A percentile compares a stretch with the other conserved stretches of the same genome.
Evolutionary conservation across 768 basidiomycete species (phyloP).

Genomic region (Leccinellum albellum): DNA sequence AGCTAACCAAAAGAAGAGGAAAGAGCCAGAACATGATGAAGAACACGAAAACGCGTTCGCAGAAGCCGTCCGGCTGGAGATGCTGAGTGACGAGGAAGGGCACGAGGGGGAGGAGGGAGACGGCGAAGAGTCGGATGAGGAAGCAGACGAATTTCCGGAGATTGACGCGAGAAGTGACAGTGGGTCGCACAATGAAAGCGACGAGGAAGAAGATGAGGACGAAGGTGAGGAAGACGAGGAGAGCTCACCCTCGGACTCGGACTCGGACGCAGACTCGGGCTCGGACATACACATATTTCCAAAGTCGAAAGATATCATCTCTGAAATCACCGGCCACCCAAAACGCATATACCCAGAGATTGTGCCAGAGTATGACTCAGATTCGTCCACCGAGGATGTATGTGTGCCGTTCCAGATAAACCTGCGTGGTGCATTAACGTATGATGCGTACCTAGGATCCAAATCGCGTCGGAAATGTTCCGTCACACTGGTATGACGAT

Average conservation of each 20-base stretch:
- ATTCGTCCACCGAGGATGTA: slow-evolving; percentile 90
- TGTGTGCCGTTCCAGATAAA: slow-evolving; percentile 26
- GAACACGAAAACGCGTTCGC: slow-evolving; percentile 31
- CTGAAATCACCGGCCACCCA: slow-evolving; percentile 78
- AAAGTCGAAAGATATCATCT: slow-evolving; percentile 64
- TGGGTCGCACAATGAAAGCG: slow-evolving; percentile 29
- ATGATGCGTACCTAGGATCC: slow-evolving; percentile 54
- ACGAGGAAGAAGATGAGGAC: slow-evolving; percentile 33
- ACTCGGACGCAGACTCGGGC: slow-evolving; percentile 33
- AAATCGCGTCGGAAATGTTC: slow-evolving; percentile 93
- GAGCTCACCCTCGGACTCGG: slow-evolving; percentile 30
- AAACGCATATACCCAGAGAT: slow-evolving; percentile 86
- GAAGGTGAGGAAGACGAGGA: slow-evolving; percentile 36
- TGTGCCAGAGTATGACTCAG: slow-evolving; percentile 86
- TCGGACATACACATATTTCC: slow-evolving; percentile 57
- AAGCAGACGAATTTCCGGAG: slow-evolving; percentile 72
- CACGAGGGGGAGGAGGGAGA: slow-evolving; percentile 31
- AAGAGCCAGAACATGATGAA: slow-evolving; percentile 44
- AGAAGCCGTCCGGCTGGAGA: slow-evolving; percentile 53
- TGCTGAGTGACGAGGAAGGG: slow-evolving; percentile 72
- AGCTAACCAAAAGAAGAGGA: slow-evolving; percentile 53
- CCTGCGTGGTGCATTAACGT: not conserved
- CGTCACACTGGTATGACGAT: slow-evolving; percentile 99
- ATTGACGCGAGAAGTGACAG: slow-evolving; percentile 52
- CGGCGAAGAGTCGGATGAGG: slow-evolving; percentile 46